Evolutionary conservation across 495 filamentous ascomycete species (phyloP).

Genomic region (Aspergillus nanangensis): DNA sequence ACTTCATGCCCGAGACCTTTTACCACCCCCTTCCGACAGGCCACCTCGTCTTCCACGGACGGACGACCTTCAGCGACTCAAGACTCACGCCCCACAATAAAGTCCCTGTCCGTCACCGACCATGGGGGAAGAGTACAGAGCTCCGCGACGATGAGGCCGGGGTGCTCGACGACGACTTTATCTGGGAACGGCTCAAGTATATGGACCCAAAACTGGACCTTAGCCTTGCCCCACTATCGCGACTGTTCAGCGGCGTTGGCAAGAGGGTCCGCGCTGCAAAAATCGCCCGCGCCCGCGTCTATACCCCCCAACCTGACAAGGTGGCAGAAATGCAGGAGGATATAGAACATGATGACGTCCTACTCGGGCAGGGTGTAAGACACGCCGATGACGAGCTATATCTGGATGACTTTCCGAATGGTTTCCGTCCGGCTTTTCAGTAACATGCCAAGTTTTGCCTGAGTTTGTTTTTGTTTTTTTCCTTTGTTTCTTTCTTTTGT

Average conservation of each 20-base stretch:
- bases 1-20: slow-evolving; percentile 38
- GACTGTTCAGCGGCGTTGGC: slow-evolving; percentile 11
- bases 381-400: too few species aligned
- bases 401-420: too few species aligned
- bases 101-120: slow-evolving; percentile 16
- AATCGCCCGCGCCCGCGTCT: neutral
- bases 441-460: too few species aligned
- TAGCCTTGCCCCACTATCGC: slow-evolving; percentile 12
- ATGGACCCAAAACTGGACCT: slow-evolving; percentile 13
- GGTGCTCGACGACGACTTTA: slow-evolving; percentile 16
- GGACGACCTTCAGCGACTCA: slow-evolving; percentile 3
- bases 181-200: slow-evolving; percentile 9
- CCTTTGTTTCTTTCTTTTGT: neutral
- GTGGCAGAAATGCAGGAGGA: too few species aligned
- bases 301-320: neutral
- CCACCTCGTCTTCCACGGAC: slow-evolving; percentile 17
- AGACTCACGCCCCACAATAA: slow-evolving; percentile 5
- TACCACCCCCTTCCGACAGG: slow-evolving; percentile 26
- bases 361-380: too few species aligned
- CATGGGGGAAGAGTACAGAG: slow-evolving; percentile 5
- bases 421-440: too few species aligned
- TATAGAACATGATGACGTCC: too few species aligned
- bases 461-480: neutral
- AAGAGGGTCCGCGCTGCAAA: neutral
- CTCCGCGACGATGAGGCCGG: neutral